phyloP scores from a whole-genome alignment of 495 filamentous ascomycete genomes.

The Aspergillus avenaceus region DNA sequence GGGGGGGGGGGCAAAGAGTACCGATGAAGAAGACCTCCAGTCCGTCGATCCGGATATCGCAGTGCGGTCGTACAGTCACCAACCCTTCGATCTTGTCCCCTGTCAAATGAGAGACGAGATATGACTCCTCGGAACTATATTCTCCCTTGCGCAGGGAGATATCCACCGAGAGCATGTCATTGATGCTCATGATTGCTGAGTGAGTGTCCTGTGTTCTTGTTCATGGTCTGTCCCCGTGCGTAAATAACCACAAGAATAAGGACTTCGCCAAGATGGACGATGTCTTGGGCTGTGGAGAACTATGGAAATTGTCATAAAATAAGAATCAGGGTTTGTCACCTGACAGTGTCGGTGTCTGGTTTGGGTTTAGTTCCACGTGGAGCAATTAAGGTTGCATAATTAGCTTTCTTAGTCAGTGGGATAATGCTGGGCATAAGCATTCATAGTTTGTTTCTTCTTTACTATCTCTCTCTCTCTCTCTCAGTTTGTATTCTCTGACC shows the following conservation, averaged over 20 bases:
- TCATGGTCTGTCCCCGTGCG: background rate
- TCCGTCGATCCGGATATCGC: background rate
- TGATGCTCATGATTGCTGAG: background rate
- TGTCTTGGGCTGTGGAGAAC: background rate
- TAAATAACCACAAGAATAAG: background rate
- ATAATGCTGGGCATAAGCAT: too few relatives aligned
- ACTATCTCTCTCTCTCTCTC: too few relatives aligned
- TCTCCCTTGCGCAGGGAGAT: background rate
- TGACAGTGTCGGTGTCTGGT: background rate
- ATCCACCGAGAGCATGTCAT: background rate
- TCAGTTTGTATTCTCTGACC: too few relatives aligned
- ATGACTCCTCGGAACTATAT: background rate
- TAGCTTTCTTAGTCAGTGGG: too few relatives aligned
- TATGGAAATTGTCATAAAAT: background rate
- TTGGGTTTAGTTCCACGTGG: background rate
- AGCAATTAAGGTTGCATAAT: too few relatives aligned
- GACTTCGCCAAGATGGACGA: background rate
- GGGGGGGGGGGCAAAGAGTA: background rate
- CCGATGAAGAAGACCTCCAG: constrained; percentile 5
- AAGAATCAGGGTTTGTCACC: background rate
- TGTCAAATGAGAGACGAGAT: background rate
- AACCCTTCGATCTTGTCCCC: constrained; percentile 2
- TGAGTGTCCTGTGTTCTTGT: background rate
- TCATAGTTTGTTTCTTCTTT: too few relatives aligned
- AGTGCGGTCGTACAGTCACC: background rate